Evolutionary conservation across 23 red algal genomes (phyloP).

Genomic region (Chondrus crispus): DNA sequence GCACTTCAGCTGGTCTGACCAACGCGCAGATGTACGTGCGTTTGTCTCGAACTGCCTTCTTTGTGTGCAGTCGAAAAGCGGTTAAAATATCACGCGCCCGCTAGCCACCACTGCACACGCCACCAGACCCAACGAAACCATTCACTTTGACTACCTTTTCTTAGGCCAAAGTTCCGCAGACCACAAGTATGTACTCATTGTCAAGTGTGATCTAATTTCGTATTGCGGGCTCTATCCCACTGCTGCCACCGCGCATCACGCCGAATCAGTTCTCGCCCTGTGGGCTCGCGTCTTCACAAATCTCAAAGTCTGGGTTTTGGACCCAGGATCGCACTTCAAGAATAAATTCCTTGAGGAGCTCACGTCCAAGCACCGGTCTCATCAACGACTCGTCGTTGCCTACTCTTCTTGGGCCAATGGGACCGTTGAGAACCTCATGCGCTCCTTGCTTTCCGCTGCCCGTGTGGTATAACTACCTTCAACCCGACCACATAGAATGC

Average conservation of each 20-base stretch:
- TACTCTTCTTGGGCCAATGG: not conserved
- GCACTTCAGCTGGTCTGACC: not conserved
- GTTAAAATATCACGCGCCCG: not conserved
- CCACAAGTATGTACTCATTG: not conserved
- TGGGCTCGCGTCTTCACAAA: not conserved
- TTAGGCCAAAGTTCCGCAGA: not conserved
- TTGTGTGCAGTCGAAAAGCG: not conserved
- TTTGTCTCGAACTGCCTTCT: not conserved
- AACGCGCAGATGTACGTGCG: not conserved
- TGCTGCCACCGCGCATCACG: not conserved
- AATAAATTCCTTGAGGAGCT: not conserved
- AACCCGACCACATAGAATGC: no score
- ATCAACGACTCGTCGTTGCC: not conserved
- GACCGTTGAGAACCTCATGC: not conserved
- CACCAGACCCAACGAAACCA: not conserved
- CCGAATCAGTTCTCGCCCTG: not conserved
- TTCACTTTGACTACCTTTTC: slow-evolving; percentile 28
- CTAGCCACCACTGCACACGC: not conserved
- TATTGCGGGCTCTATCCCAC: not conserved
- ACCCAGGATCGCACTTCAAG: not conserved
- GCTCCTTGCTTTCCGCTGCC: not conserved
- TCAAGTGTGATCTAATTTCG: not conserved
- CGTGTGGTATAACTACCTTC: no score
- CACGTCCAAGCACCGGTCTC: not conserved
- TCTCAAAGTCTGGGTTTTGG: not conserved